Evolutionary conservation across 2,329 filamentous ascomycete species (phyloP).

Genomic region (Ophiocordyceps camponoti-leonardi): DNA sequence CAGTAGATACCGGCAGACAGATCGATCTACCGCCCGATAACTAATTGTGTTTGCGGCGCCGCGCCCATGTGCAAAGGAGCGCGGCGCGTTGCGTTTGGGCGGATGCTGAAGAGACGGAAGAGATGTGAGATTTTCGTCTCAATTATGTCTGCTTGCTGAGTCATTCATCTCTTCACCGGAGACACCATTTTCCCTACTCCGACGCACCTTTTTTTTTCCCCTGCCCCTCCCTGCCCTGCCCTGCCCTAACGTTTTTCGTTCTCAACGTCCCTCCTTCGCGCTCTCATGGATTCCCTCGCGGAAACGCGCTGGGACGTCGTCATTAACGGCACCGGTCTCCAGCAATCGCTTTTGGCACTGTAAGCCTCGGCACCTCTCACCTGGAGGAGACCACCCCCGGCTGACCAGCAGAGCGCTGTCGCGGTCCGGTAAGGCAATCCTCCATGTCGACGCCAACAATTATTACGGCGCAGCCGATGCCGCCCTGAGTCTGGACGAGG

Average conservation of each 20-base stretch:
- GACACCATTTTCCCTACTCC: not conserved
- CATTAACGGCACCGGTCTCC: conserved; percentile 61
- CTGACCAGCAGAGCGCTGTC: conserved; percentile 61
- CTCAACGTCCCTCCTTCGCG: conserved; percentile 3
- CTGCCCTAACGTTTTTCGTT: not conserved
- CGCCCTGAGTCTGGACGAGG: conserved; percentile 69
- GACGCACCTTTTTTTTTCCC: conserved; percentile 3
- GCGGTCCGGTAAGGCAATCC: conserved; percentile 75
- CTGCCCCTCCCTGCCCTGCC: too few species aligned
- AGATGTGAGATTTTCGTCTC: conserved; percentile 10
- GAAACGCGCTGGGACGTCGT: conserved; percentile 66
- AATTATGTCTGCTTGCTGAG: not conserved
- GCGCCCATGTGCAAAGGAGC: conserved; percentile 13
- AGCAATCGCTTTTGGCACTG: conserved; percentile 67
- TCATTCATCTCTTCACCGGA: not conserved
- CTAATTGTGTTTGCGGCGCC: conserved; percentile 35
- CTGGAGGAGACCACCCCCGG: conserved; percentile 14
- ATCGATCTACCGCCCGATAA: conserved; percentile 44
- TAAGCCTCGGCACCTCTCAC: conserved; percentile 26
- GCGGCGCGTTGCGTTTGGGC: conserved; percentile 13
- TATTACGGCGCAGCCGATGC: conserved; percentile 83
- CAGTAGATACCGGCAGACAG: conserved; percentile 71
- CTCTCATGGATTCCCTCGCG: conserved; percentile 53
- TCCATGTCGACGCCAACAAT: conserved; percentile 74
- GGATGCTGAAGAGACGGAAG: conserved; percentile 11